Conservation (phyloP, 306 rosid genomes). For the Pueraria montana region DNA sequence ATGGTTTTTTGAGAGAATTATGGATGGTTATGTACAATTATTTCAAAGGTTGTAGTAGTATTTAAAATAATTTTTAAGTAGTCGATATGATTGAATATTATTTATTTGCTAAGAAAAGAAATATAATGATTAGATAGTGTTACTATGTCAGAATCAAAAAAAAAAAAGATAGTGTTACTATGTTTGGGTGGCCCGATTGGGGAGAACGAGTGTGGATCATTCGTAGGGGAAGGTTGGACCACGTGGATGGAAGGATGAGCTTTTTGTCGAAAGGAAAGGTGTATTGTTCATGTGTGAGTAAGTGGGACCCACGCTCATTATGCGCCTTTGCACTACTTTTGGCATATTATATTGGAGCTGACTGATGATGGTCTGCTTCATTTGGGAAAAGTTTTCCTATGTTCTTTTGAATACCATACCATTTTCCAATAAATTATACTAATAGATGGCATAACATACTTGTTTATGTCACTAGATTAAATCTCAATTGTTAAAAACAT, state of each 20-base stretch:
- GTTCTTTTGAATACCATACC: too few species aligned
- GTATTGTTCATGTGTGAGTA: neutral
- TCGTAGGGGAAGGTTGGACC: too few species aligned
- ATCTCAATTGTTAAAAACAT: neutral
- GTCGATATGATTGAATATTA: neutral
- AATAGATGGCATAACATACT: neutral
- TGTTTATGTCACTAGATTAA: conserved; percentile 4
- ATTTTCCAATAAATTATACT: neutral
- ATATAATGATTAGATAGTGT: neutral
- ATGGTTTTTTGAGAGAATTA: too few species aligned
- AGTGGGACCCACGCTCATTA: conserved; percentile 31
- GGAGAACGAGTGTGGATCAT: too few species aligned
- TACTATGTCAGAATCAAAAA: too few species aligned
- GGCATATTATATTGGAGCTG: conserved; percentile 19
- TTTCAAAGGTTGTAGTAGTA: neutral
- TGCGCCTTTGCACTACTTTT: conserved; percentile 26
- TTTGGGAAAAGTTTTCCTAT: neutral
- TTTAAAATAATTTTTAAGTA: neutral
- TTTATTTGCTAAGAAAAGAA: conserved; percentile 17
- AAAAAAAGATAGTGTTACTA: neutral
- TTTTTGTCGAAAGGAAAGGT: conserved; percentile 24
- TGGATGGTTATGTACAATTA: neutral
- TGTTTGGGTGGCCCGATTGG: conserved; percentile 1
- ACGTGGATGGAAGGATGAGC: conserved; percentile 37
- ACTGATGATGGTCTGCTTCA: neutral